Evolutionary conservation across 1,284 basidiomycete species (phyloP), one percentile per base, ranked within the genome.

Genomic region (Tylopilus orsonianus): DNA sequence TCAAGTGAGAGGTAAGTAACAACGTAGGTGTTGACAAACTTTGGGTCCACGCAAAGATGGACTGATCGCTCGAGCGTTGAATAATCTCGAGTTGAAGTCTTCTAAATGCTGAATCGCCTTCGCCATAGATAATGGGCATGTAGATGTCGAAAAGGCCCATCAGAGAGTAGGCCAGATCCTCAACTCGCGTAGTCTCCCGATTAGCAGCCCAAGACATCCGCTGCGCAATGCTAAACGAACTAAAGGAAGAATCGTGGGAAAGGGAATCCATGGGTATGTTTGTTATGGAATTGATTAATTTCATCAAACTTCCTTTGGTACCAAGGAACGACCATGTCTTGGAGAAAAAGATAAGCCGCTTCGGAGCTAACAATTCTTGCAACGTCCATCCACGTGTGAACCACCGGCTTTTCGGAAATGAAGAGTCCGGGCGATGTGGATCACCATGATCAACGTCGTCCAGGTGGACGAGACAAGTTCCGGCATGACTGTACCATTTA

Each of bases 111-210:
- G 36, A 29, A 14, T 32, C 29, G 10, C 46, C 49, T 26, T 55
- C 53, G 8, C 53, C 50, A n/a, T 55, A 56, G 8, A 52, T 37
- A 13, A 47, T 48, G 7, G 54, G 49, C 40, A 55, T 52, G 22
- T 39, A 33, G 16, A 55, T 47, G 14, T 32, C 35, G 23, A 56
- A 51, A 10, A 55, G 26, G n/a, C 53, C 55, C 49, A 56, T 30
- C 1, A 55, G 16, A 5, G 47, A 55, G 30, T 55, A 56, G 8
- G 53, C 53, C 8, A 20, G 35, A 16, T 56, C 53, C 27, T 56
- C 49, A 5, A 33, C 26, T 10, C 44, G 32, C 7, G 49, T 52
- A 2, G 47, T 52, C 29, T 23, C 14, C 37, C 49, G 14, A 1
- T 34, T 18, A 3, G 54, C 14, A 35, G 49, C 49, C 46, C 54